These are phyloP conservation scores for Lasiosphaeria hispida DNA, from an alignment of 495 filamentous ascomycete genomes.

Conservation along the genomic window DNA sequence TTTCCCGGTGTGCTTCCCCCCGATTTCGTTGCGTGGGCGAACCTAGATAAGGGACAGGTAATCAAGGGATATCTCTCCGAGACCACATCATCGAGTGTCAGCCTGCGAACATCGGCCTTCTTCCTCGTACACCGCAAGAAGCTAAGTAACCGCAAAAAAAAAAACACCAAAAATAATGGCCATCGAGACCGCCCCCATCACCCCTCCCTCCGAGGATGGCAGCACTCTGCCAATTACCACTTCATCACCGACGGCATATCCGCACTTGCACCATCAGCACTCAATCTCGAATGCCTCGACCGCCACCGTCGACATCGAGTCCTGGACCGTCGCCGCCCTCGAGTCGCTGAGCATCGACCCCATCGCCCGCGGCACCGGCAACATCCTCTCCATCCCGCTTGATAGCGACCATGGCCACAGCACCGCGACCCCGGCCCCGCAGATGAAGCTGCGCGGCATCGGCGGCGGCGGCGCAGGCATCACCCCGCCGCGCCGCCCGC, in stretches of 20 bases:
- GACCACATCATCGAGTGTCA: neutral
- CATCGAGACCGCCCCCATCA: slow-evolving; percentile 14
- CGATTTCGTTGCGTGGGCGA: neutral
- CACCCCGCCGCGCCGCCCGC: slow-evolving; percentile 35
- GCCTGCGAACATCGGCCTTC: neutral
- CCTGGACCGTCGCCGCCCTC: slow-evolving; percentile 50
- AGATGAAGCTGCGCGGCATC: slow-evolving; percentile 24
- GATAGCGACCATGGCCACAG: slow-evolving; percentile 23
- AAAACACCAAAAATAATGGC: slow-evolving; percentile 22
- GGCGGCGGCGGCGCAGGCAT: slow-evolving; percentile 19
- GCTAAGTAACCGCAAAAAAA: neutral
- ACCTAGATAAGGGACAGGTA: neutral
- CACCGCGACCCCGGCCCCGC: slow-evolving; percentile 4
- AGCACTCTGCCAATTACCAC: slow-evolving; percentile 9
- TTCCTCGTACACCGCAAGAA: neutral
- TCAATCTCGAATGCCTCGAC: slow-evolving; percentile 32
- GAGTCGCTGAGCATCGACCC: slow-evolving; percentile 49
- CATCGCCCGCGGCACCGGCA: slow-evolving; percentile 41
- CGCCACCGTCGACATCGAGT: slow-evolving; percentile 43
- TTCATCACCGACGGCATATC: slow-evolving; percentile 15
- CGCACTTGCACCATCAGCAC: slow-evolving; percentile 24
- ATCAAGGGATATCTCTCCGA: neutral
- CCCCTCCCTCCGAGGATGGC: slow-evolving; percentile 4
- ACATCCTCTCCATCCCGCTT: slow-evolving; percentile 48
- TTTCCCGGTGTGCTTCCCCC: neutral